Percentiles rank a stretch among this genome's conserved stretches.
These are phyloP conservation scores for Wickerhamiella infanticola DNA, from an alignment of 1,139 yeast genomes.

Conservation along the genomic window DNA sequence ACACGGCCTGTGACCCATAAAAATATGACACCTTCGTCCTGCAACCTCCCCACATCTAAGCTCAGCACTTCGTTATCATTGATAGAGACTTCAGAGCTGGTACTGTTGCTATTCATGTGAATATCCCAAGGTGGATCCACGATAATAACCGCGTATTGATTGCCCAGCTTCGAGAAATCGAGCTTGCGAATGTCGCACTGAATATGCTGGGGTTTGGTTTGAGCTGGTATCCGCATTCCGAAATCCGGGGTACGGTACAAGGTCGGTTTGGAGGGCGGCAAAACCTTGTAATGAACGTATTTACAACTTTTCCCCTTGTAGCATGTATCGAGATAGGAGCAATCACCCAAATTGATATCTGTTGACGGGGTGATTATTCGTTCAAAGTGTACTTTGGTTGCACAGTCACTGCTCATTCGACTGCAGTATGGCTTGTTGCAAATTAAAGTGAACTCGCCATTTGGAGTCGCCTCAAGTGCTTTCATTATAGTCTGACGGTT, in stretches of 20 bases:
- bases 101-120: conserved; percentile 18
- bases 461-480: not conserved
- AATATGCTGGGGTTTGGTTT: conserved; percentile 66
- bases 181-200: conserved; percentile 63
- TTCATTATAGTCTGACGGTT: not conserved
- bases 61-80: conserved; percentile 37
- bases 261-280: conserved; percentile 15
- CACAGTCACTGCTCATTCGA: not conserved
- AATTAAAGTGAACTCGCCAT: not conserved
- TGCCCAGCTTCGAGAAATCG: conserved; percentile 53
- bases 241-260: not conserved
- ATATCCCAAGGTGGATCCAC: conserved; percentile 51
- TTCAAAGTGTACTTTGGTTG: conserved; percentile 22
- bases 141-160: conserved; percentile 65
- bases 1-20: conserved; percentile 95
- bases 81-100: conserved; percentile 8
- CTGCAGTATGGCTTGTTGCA: conserved; percentile 1
- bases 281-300: conserved; percentile 59
- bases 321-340: conserved; percentile 87
- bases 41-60: conserved; percentile 51
- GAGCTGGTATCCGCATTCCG: not conserved
- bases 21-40: conserved; percentile 67
- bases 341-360: conserved; percentile 66
- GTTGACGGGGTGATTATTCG: conserved; percentile 30
- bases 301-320: conserved; percentile 71